These are phyloP conservation scores for Exophiala calicioides DNA, from an alignment of 2,329 filamentous ascomycete genomes.

Conservation along the genomic window DNA sequence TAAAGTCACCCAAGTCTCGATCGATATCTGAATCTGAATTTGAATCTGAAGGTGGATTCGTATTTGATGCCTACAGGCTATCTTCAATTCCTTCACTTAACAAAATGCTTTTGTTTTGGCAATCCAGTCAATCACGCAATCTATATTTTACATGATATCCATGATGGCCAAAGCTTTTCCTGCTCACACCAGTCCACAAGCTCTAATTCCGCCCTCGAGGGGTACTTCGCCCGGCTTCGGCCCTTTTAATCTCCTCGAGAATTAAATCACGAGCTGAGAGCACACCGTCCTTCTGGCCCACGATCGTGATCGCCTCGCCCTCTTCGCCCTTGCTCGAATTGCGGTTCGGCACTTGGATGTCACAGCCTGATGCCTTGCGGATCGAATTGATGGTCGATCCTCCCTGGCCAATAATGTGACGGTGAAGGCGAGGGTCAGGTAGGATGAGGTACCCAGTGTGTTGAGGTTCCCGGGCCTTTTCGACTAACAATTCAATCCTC, in stretches of 20 bases:
- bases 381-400: conserved; percentile 92
- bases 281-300: conserved; percentile 74
- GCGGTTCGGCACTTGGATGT: conserved; percentile 87
- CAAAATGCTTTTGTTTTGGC: too few relatives aligned
- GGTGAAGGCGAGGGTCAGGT: conserved; percentile 84
- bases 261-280: conserved; percentile 89
- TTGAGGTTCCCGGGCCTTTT: conserved; percentile 53
- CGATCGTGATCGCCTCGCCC: conserved; percentile 85
- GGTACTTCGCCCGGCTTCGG: conserved; percentile 32
- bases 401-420: conserved; percentile 83
- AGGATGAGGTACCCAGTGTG: conserved; percentile 85
- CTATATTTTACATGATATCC: conserved; percentile 2
- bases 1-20: too few relatives aligned
- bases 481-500: conserved; percentile 69
- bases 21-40: too few relatives aligned
- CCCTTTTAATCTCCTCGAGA: conserved; percentile 74
- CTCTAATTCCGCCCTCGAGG: conserved; percentile 6
- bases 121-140: conserved; percentile 3
- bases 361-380: conserved; percentile 86
- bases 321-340: conserved; percentile 60
- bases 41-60: too few relatives aligned
- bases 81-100: too few relatives aligned
- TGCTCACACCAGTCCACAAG: neutral
- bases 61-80: too few relatives aligned
- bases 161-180: conserved; percentile 4